Conservation (phyloP, 2,329 filamentous ascomycete species). For the Fusarium siculi region DNA sequence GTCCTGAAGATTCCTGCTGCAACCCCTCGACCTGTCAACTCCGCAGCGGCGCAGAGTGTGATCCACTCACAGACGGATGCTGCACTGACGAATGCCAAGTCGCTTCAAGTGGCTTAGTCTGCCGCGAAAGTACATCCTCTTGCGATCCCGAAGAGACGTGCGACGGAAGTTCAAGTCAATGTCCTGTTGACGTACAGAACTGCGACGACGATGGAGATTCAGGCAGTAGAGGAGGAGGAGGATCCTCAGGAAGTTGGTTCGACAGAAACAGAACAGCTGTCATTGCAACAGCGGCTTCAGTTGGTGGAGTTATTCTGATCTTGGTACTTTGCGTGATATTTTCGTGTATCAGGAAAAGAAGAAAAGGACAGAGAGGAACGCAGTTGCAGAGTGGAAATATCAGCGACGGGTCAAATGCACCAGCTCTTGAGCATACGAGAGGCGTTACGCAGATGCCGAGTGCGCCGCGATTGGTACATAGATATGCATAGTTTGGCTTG, state of each 20-base stretch:
- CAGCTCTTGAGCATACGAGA: neutral
- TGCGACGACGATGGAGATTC: neutral
- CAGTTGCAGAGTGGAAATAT: slow-evolving; percentile 7
- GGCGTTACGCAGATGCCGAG: neutral
- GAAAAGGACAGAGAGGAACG: neutral
- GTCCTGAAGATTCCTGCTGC: slow-evolving; percentile 12
- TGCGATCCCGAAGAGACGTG: slow-evolving; percentile 26
- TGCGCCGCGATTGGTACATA: slow-evolving; percentile 7
- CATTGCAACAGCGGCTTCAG: slow-evolving; percentile 17
- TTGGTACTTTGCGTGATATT: neutral
- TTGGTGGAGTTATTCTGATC: slow-evolving; percentile 14
- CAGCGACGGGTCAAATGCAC: neutral
- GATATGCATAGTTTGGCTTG: slow-evolving; percentile 16
- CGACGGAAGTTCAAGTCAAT: slow-evolving; percentile 15
- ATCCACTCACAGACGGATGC: slow-evolving; percentile 13
- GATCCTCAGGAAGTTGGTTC: slow-evolving; percentile 10
- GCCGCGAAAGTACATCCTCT: slow-evolving; percentile 7
- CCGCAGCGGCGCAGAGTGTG: slow-evolving; percentile 7
- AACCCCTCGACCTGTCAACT: slow-evolving; percentile 24
- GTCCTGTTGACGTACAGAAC: slow-evolving; percentile 15
- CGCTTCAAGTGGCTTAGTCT: neutral
- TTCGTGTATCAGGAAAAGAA: slow-evolving; percentile 10
- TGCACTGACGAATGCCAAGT: slow-evolving; percentile 24
- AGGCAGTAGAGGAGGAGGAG: neutral
- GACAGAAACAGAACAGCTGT: slow-evolving; percentile 29